Evolutionary conservation across 352 stramenopile species (phyloP).

Genomic region (Globisporangium nodosum): DNA sequence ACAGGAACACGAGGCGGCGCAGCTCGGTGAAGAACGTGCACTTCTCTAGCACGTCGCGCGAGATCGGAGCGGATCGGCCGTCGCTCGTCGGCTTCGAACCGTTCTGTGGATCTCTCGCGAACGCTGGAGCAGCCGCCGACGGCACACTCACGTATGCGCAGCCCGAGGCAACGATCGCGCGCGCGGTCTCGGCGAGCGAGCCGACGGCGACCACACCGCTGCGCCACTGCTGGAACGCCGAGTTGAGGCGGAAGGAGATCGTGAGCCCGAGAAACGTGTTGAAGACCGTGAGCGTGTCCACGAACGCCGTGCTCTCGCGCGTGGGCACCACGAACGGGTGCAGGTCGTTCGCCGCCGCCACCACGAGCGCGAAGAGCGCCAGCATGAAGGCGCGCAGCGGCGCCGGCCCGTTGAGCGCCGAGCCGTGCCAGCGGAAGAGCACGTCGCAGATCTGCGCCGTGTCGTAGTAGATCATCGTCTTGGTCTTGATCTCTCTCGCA

Average conservation of each 20-base stretch:
- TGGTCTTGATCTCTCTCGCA: not conserved
- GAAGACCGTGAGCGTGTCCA: slow-evolving; percentile 79
- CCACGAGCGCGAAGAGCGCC: slow-evolving; percentile 47
- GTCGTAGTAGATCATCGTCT: slow-evolving; percentile 79
- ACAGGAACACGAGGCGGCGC: slow-evolving; percentile 72
- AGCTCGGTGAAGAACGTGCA: slow-evolving; percentile 76
- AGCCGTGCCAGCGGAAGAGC: slow-evolving; percentile 66
- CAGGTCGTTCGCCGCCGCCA: slow-evolving; percentile 46
- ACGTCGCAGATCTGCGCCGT: slow-evolving; percentile 49
- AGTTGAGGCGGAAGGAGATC: slow-evolving; percentile 80
- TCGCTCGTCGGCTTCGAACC: not conserved
- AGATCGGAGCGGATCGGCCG: slow-evolving; percentile 21
- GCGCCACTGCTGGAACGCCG: slow-evolving; percentile 74
- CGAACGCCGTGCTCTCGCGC: slow-evolving; percentile 64
- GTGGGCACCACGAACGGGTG: slow-evolving; percentile 64
- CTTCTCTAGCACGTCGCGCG: slow-evolving; percentile 59
- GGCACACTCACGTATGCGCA: slow-evolving; percentile 61
- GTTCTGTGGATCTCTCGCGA: not conserved
- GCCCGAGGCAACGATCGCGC: slow-evolving; percentile 64
- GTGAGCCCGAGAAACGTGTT: slow-evolving; percentile 81
- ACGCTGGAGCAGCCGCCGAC: slow-evolving; percentile 1
- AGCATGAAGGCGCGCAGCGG: slow-evolving; percentile 58
- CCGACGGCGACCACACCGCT: slow-evolving; percentile 59
- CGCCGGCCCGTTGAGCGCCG: slow-evolving; percentile 63
- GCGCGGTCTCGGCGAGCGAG: slow-evolving; percentile 50